These are phyloP conservation scores for Wickerhamiella lipophila DNA, from an alignment of 805 yeast species.

Conservation along the genomic window DNA sequence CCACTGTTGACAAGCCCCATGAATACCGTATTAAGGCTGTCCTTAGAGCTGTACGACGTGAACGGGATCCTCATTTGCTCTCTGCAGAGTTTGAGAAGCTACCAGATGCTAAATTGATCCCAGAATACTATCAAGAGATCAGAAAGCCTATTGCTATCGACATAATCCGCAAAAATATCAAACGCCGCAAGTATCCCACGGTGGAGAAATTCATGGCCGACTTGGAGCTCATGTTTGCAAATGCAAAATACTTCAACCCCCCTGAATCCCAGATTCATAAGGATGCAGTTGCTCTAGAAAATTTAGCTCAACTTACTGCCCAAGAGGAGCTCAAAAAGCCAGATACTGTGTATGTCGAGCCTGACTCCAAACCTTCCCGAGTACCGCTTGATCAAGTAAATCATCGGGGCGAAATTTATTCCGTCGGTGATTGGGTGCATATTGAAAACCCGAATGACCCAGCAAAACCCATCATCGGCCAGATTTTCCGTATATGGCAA, in stretches of 20 bases:
- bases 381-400: slow-evolving; percentile 70
- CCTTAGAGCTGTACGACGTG: slow-evolving; percentile 66
- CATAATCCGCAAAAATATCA: slow-evolving; percentile 60
- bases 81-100: slow-evolving; percentile 62
- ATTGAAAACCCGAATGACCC: slow-evolving; percentile 79
- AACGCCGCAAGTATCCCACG: slow-evolving; percentile 65
- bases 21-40: slow-evolving; percentile 86
- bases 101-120: slow-evolving; percentile 50
- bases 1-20: slow-evolving; percentile 79
- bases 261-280: slow-evolving; percentile 45
- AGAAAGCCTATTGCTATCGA: slow-evolving; percentile 34
- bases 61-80: slow-evolving; percentile 42
- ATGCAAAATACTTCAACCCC: slow-evolving; percentile 54
- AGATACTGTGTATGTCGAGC: slow-evolving; percentile 54
- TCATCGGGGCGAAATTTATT: slow-evolving; percentile 56
- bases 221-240: slow-evolving; percentile 57
- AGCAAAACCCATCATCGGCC: slow-evolving; percentile 83
- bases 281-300: slow-evolving; percentile 53
- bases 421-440: slow-evolving; percentile 92
- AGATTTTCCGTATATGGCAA: slow-evolving; percentile 85
- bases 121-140: slow-evolving; percentile 38
- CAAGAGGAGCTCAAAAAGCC: slow-evolving; percentile 68
- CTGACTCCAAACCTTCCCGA: slow-evolving; percentile 48
- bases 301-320: slow-evolving; percentile 41
- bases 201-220: slow-evolving; percentile 71